Conservation (phyloP, 2,329 filamentous ascomycete genomes). For the Calonectria henricotiae region DNA sequence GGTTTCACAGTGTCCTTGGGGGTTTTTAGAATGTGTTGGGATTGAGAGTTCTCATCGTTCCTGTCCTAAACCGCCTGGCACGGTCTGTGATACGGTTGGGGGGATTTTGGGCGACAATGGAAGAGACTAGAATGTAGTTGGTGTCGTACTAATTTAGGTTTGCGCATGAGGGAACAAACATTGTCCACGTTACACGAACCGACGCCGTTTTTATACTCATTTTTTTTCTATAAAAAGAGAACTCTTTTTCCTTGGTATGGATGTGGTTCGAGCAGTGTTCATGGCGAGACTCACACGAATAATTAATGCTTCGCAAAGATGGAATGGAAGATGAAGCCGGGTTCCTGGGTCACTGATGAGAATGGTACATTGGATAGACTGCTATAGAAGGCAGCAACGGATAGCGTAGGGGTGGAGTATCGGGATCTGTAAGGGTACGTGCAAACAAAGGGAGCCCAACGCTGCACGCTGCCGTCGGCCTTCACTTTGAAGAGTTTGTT, state of each 20-base stretch:
- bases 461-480: conserved; percentile 6
- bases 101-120: neutral
- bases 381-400: neutral
- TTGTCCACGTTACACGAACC: neutral
- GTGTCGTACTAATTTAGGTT: neutral
- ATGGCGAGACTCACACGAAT: too few relatives aligned
- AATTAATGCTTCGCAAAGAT: neutral
- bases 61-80: too few relatives aligned
- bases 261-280: too few relatives aligned
- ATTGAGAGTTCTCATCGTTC: neutral
- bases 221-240: too few relatives aligned
- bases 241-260: too few relatives aligned
- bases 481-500: neutral
- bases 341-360: neutral
- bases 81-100: neutral
- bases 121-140: neutral
- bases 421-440: neutral
- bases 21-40: neutral
- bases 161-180: neutral
- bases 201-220: neutral
- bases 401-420: neutral
- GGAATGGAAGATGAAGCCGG: neutral
- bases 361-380: neutral
- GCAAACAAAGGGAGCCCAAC: conserved; percentile 4
- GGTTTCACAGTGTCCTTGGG: too few relatives aligned